Percentiles rank a stretch among this genome's conserved stretches.
Conservation (phyloP, 2,329 filamentous ascomycete genomes). For the Fusarium fujikuroi region DNA sequence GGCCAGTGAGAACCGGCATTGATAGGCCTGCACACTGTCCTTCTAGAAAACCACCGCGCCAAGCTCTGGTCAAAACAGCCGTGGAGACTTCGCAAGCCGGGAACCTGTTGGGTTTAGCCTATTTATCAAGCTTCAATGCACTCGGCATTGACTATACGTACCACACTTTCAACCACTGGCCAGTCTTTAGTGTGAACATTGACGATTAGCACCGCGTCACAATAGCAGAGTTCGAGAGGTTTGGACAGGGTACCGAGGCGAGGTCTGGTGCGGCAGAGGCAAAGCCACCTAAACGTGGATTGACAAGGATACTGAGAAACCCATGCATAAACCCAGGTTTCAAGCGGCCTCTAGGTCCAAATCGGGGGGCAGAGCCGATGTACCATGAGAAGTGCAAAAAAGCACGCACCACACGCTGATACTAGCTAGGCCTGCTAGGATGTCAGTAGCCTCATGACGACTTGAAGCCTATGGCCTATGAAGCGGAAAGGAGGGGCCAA, state of each 20-base stretch:
- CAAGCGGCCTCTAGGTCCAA: slow-evolving; percentile 36
- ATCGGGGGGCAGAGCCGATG: slow-evolving; percentile 37
- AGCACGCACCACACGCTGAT: slow-evolving; percentile 38
- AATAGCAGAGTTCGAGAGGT: slow-evolving; percentile 13
- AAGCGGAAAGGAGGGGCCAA: slow-evolving; percentile 5
- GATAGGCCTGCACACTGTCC: slow-evolving; percentile 30
- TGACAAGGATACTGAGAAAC: slow-evolving; percentile 34
- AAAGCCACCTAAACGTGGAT: slow-evolving; percentile 31
- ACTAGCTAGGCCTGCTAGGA: slow-evolving; percentile 28
- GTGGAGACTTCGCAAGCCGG: slow-evolving; percentile 26
- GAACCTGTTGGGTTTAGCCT: slow-evolving; percentile 21
- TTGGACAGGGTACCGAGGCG: slow-evolving; percentile 33
- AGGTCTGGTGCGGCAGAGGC: slow-evolving; percentile 24
- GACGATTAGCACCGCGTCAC: slow-evolving; percentile 27
- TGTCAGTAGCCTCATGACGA: slow-evolving; percentile 33
- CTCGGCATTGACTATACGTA: slow-evolving; percentile 15
- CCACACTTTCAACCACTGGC: slow-evolving; percentile 18
- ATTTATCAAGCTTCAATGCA: slow-evolving; percentile 13
- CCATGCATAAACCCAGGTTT: slow-evolving; percentile 28
- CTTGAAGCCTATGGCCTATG: slow-evolving; percentile 1
- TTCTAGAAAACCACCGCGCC: slow-evolving; percentile 38
- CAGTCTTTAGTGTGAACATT: slow-evolving; percentile 30
- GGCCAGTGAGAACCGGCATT: slow-evolving; percentile 34
- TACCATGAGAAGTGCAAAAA: slow-evolving; percentile 20
- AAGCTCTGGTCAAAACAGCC: slow-evolving; percentile 14